Evolutionary conservation across 345 rosid genomes (phyloP).

Genomic region (Melastoma malabathricum): DNA sequence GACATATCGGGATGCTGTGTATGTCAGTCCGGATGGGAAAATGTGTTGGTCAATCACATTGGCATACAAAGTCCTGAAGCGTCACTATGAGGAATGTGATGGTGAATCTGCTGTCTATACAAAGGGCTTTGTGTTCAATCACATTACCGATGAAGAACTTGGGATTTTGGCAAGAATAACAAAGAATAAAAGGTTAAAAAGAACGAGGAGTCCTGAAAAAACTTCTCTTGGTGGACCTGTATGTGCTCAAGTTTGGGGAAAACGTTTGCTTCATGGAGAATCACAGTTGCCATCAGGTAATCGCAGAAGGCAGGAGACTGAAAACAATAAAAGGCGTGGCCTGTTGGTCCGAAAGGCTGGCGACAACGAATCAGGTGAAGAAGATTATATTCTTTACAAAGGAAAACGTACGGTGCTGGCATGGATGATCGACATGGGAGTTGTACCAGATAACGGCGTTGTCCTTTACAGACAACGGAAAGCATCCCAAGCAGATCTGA

Average conservation of each 20-base stretch:
- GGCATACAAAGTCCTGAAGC: conserved; percentile 63
- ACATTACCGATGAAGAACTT: conserved; percentile 63
- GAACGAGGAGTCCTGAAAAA: conserved; percentile 12
- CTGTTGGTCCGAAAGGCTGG: conserved; percentile 55
- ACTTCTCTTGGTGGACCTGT: conserved; percentile 8
- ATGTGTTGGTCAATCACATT: conserved; percentile 92
- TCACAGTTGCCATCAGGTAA: conserved; percentile 18
- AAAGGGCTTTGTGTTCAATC: conserved; percentile 43
- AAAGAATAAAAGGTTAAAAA: conserved; percentile 20
- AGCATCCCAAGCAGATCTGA: conserved; percentile 22
- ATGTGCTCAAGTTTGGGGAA: conserved; percentile 18
- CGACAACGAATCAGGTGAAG: conserved; percentile 25
- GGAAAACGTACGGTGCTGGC: conserved; percentile 68
- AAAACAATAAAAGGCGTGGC: conserved; percentile 44
- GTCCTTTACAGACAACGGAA: conserved; percentile 37
- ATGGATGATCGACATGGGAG: conserved; percentile 77
- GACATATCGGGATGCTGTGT: conserved; percentile 63
- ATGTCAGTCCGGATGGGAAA: conserved; percentile 82
- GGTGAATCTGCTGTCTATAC: conserved; percentile 21
- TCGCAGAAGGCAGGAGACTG: conserved; percentile 32
- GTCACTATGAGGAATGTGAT: conserved; percentile 27
- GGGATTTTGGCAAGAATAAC: conserved; percentile 31
- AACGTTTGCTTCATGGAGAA: conserved; percentile 8
- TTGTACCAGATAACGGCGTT: conserved; percentile 39
- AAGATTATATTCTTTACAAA: conserved; percentile 48